phyloP scores from a whole-genome alignment of 2,329 filamentous ascomycete species.

The Pestalotiopsis sp. region DNA sequence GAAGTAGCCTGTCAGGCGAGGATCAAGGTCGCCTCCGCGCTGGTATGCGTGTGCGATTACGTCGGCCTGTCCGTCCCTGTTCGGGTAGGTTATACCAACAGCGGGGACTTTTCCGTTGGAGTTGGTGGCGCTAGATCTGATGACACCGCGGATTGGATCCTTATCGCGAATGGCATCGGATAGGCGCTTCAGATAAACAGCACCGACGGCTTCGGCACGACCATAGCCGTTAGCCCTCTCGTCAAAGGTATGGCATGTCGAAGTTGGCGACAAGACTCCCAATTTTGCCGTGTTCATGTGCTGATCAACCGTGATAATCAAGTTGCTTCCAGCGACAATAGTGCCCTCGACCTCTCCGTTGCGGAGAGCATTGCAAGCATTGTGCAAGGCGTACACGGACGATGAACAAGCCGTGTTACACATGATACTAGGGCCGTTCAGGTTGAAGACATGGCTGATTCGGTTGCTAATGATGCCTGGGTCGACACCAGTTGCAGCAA shows the following conservation, averaged over 20 bases:
- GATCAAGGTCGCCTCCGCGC: constrained; percentile 12
- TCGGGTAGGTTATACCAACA: constrained; percentile 26
- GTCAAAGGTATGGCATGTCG: constrained; percentile 28
- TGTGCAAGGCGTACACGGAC: constrained; percentile 34
- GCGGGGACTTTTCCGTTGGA: constrained; percentile 19
- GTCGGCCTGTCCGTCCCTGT: constrained; percentile 18
- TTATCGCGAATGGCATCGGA: constrained; percentile 21
- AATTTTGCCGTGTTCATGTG: constrained; percentile 31
- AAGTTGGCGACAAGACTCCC: constrained; percentile 34
- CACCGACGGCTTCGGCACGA: constrained; percentile 22
- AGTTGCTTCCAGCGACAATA: constrained; percentile 37
- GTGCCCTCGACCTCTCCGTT: constrained; percentile 32
- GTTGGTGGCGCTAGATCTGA: constrained; percentile 24
- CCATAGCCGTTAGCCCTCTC: constrained; percentile 28
- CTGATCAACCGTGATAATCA: constrained; percentile 32
- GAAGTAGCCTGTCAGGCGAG: constrained; percentile 19
- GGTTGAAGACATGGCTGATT: constrained; percentile 34
- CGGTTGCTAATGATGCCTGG: constrained; percentile 32
- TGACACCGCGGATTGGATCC: constrained; percentile 25
- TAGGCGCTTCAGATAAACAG: constrained; percentile 20
- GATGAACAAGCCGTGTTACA: constrained; percentile 40
- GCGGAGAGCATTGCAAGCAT: constrained; percentile 28
- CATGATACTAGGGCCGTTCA: constrained; percentile 31
- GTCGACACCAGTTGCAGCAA: constrained; percentile 25
- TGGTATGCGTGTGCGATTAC: constrained; percentile 20